These are phyloP conservation scores for Phialophora tarda DNA, from an alignment of 2,329 filamentous ascomycete genomes.

Conservation along the genomic window DNA sequence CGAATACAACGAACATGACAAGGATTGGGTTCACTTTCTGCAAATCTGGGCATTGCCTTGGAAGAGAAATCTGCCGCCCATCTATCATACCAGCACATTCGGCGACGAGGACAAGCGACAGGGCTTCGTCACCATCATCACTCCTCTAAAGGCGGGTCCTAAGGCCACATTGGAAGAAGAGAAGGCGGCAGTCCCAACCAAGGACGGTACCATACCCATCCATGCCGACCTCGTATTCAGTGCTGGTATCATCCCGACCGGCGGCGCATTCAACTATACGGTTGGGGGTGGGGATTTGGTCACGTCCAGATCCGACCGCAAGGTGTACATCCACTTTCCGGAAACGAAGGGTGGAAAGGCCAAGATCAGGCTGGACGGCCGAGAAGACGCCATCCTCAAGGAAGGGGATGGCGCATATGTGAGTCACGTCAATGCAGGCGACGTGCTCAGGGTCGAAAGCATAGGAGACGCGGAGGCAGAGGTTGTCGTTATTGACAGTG, in stretches of 20 bases:
- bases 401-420: slow-evolving; percentile 86
- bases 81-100: slow-evolving; percentile 77
- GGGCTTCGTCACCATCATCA: slow-evolving; percentile 75
- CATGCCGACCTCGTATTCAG: slow-evolving; percentile 85
- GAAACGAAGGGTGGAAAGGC: slow-evolving; percentile 78
- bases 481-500: slow-evolving; percentile 69
- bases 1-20: slow-evolving; percentile 77
- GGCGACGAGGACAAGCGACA: slow-evolving; percentile 73
- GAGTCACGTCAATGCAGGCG: slow-evolving; percentile 66
- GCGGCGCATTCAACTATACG: slow-evolving; percentile 71
- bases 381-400: slow-evolving; percentile 68
- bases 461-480: slow-evolving; percentile 72
- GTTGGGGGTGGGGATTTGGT: slow-evolving; percentile 62
- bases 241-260: slow-evolving; percentile 72
- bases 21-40: slow-evolving; percentile 78
- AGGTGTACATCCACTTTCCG: slow-evolving; percentile 79
- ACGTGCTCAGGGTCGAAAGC: slow-evolving; percentile 69
- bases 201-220: slow-evolving; percentile 75
- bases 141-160: slow-evolving; percentile 70
- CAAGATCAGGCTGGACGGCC: slow-evolving; percentile 70
- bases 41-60: slow-evolving; percentile 89
- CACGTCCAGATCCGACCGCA: slow-evolving; percentile 58
- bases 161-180: slow-evolving; percentile 68
- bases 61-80: slow-evolving; percentile 71
- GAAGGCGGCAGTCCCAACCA: slow-evolving; percentile 64